Evolutionary conservation across 225 moss, liverwort and hornwort genomes (phyloP).

Genomic region (Bryum argenteum): DNA sequence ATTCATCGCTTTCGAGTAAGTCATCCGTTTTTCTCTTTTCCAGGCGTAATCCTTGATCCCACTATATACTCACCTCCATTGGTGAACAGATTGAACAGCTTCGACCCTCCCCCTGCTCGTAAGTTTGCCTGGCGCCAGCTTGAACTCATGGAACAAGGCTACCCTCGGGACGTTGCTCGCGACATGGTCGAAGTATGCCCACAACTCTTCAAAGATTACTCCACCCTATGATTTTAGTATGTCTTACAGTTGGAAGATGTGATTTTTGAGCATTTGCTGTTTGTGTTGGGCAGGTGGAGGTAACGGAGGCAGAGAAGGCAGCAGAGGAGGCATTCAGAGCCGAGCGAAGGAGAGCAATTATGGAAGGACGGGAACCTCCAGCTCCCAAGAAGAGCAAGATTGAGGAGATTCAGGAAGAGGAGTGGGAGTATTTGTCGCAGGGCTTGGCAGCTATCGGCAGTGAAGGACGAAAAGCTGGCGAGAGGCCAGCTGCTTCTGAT

Average conservation of each 20-base stretch:
- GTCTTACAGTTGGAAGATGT: no score
- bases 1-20: slow-evolving; percentile 74
- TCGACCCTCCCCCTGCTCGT: slow-evolving; percentile 79
- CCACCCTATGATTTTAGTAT: no score
- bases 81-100: slow-evolving; percentile 73
- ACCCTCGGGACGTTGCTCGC: slow-evolving; percentile 69
- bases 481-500: slow-evolving; percentile 38
- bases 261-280: no score
- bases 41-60: not conserved
- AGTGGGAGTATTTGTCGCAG: slow-evolving; percentile 67
- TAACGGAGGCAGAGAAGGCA: slow-evolving; percentile 55
- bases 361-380: slow-evolving; percentile 64
- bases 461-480: slow-evolving; percentile 57
- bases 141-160: slow-evolving; percentile 75
- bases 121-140: slow-evolving; percentile 90
- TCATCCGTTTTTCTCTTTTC: not conserved
- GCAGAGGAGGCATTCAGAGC: slow-evolving; percentile 55
- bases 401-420: slow-evolving; percentile 91
- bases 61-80: not conserved
- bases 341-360: slow-evolving; percentile 59
- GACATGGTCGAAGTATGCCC: slow-evolving; percentile 79
- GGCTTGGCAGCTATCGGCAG: slow-evolving; percentile 60
- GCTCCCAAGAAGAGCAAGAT: slow-evolving; percentile 62
- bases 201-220: no score
- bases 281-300: slow-evolving; percentile 39